Percentiles rank a stretch among this genome's conserved stretches.
phyloP scores from a whole-genome alignment of 148 eudicot species.

The Camellia granthamiana region DNA sequence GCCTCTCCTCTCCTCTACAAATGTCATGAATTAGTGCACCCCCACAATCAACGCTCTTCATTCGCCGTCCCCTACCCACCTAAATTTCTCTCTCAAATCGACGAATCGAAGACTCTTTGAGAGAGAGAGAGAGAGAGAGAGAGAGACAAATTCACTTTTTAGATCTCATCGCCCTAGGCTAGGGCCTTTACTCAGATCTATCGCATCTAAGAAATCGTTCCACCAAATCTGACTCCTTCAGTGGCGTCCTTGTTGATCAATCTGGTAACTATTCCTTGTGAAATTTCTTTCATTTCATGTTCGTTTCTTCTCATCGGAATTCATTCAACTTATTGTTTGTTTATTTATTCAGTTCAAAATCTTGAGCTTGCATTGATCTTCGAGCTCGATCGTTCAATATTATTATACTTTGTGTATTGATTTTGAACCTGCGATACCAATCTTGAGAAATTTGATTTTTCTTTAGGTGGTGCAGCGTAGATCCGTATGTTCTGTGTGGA shows the following conservation, averaged over 20 bases:
- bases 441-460: background rate
- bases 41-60: background rate
- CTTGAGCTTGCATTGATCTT: slow-evolving; percentile 13
- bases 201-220: background rate
- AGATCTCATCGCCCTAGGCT: background rate
- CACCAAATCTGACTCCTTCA: background rate
- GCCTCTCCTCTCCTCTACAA: background rate
- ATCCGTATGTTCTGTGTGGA: background rate
- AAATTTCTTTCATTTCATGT: background rate
- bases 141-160: background rate
- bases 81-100: background rate
- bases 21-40: background rate
- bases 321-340: background rate
- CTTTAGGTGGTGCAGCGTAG: background rate
- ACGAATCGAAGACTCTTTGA: background rate
- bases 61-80: background rate
- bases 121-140: background rate
- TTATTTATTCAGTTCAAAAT: background rate
- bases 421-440: background rate
- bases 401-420: background rate
- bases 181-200: background rate
- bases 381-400: slow-evolving; percentile 2
- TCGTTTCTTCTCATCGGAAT: background rate
- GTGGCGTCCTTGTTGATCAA: background rate
- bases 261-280: background rate